Evolutionary conservation across 208 protist genomes (phyloP).

Genomic region (Leptomonas seymouri): DNA sequence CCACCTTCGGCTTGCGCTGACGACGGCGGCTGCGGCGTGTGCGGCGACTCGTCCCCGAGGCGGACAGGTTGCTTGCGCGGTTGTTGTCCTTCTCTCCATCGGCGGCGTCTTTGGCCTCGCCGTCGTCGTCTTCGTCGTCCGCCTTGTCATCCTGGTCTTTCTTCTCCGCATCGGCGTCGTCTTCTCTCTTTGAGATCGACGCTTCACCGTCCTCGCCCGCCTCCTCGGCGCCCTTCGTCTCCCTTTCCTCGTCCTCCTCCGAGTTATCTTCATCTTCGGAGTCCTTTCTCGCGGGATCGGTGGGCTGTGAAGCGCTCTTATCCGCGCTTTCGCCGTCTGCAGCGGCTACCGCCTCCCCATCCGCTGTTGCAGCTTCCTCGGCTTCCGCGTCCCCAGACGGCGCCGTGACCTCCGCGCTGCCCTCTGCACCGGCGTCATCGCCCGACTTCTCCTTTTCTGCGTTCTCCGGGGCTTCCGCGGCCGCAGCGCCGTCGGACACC

Average conservation of each 20-base stretch:
- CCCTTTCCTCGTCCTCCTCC: slow-evolving; percentile 20
- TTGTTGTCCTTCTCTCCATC: slow-evolving; percentile 27
- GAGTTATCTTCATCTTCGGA: slow-evolving; percentile 6
- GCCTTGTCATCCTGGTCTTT: not conserved
- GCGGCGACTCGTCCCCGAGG: slow-evolving; percentile 29
- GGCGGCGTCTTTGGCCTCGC: slow-evolving; percentile 6
- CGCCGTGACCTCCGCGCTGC: not conserved
- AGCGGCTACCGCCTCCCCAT: not conserved
- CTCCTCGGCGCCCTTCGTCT: not conserved
- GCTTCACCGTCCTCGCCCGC: not conserved
- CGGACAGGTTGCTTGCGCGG: slow-evolving; percentile 8
- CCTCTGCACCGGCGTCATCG: not conserved
- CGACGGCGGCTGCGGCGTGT: slow-evolving; percentile 44
- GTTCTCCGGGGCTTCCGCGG: not conserved
- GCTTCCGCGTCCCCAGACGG: not conserved
- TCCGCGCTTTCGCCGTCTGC: slow-evolving; percentile 8
- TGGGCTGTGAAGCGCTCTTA: not conserved
- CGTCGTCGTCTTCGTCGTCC: slow-evolving; percentile 1
- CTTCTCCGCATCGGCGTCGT: not conserved
- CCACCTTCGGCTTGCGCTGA: slow-evolving; percentile 41
- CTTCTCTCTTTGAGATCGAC: not conserved
- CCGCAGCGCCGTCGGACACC: not conserved
- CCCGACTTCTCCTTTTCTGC: not conserved
- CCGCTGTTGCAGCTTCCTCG: not conserved
- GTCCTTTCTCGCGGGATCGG: slow-evolving; percentile 2